Percentiles rank a stretch among this genome's conserved stretches.
phyloP scores from a whole-genome alignment of 257 asterid species.

The Hygrophila difformis region DNA sequence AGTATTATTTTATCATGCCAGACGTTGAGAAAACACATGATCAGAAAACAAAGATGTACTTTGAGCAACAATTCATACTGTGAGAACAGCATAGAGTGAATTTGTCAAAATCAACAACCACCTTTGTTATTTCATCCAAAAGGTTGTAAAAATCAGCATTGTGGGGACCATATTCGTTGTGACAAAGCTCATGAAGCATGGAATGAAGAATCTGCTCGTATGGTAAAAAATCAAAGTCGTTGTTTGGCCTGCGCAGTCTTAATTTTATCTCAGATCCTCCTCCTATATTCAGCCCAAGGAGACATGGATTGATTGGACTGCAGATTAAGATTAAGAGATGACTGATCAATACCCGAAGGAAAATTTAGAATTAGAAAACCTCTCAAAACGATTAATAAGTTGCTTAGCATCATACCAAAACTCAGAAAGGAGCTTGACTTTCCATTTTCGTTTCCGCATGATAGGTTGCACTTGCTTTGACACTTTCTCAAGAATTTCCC shows the following conservation, averaged over 20 bases:
- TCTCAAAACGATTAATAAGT: not conserved
- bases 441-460: slow-evolving; percentile 72
- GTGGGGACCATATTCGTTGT: slow-evolving; percentile 70
- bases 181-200: slow-evolving; percentile 95
- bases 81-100: no score
- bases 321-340: slow-evolving; percentile 15
- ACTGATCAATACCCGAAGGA: slow-evolving; percentile 19
- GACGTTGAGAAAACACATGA: no score
- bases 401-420: slow-evolving; percentile 38
- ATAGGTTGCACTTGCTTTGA: slow-evolving; percentile 89
- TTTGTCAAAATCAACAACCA: no score
- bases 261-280: slow-evolving; percentile 76
- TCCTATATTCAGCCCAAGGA: slow-evolving; percentile 63
- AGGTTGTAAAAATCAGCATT: slow-evolving; percentile 80
- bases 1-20: no score
- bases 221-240: slow-evolving; percentile 70
- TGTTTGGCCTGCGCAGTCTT: slow-evolving; percentile 70
- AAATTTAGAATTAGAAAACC: not conserved
- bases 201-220: slow-evolving; percentile 62
- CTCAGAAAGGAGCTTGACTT: slow-evolving; percentile 68
- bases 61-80: no score
- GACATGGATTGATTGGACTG: slow-evolving; percentile 67
- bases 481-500: slow-evolving; percentile 66
- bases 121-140: slow-evolving; percentile 76
- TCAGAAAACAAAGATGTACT: no score